These are phyloP conservation scores for Zoysia japonica DNA, from an alignment of 176 grass and related monocot genomes.

Conservation along the genomic window DNA sequence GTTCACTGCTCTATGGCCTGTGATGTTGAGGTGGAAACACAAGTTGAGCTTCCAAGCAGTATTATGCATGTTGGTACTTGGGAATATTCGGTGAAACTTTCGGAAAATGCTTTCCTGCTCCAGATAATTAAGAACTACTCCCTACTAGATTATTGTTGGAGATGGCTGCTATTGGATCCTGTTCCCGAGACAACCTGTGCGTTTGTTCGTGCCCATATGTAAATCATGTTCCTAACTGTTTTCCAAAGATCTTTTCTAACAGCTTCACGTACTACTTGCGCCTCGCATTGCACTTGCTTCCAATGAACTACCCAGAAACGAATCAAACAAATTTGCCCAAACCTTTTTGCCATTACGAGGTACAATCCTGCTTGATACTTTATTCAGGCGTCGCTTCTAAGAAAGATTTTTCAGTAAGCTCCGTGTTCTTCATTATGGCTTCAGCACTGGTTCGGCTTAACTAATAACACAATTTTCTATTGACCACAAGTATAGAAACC, in stretches of 20 bases:
- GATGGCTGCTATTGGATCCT: conserved; percentile 9
- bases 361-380: conserved; percentile 12
- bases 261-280: background rate
- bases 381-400: conserved; percentile 13
- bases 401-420: conserved; percentile 19
- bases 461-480: background rate
- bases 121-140: background rate
- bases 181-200: conserved; percentile 1
- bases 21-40: background rate
- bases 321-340: conserved; percentile 2
- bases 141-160: background rate
- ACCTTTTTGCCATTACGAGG: background rate
- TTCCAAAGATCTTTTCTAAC: background rate
- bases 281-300: conserved; percentile 19
- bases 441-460: background rate
- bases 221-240: conserved; percentile 21
- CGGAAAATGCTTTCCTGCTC: background rate
- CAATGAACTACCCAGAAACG: conserved; percentile 1
- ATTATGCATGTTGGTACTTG: background rate
- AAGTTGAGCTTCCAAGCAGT: background rate
- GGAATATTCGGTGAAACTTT: background rate
- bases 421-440: conserved; percentile 10
- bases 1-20: background rate
- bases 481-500: background rate
- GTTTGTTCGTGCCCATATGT: background rate